These are phyloP conservation scores for Tolypocladium sp. DNA, from an alignment of 2,329 filamentous ascomycete species.

Conservation along the genomic window DNA sequence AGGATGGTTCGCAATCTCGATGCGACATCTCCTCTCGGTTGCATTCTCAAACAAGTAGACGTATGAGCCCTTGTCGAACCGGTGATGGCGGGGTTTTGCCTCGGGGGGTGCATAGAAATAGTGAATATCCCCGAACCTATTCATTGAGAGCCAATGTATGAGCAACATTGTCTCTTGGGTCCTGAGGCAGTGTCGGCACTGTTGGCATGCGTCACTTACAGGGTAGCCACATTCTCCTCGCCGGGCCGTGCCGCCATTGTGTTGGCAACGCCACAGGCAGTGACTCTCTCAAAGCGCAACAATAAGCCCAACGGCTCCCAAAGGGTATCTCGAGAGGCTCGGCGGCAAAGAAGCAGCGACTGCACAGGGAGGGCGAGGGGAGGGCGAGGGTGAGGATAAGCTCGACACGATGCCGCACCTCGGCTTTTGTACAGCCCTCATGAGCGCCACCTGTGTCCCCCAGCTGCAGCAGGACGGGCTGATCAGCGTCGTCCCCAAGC, in stretches of 20 bases:
- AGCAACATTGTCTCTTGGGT: not conserved
- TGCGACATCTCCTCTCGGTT: slow-evolving; percentile 53
- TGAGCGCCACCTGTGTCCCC: not conserved
- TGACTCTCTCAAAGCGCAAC: not conserved
- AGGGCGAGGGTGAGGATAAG: not conserved
- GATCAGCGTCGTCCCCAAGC: not conserved
- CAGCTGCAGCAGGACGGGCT: not conserved
- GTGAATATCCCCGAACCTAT: slow-evolving; percentile 68
- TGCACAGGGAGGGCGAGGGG: not conserved
- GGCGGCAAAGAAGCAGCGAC: not conserved
- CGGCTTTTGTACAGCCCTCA: slow-evolving; percentile 13
- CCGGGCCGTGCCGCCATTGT: slow-evolving; percentile 36
- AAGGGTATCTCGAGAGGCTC: not conserved
- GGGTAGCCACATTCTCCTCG: slow-evolving; percentile 41
- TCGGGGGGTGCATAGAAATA: slow-evolving; percentile 67
- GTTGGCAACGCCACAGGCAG: not conserved
- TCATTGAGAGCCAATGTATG: not conserved
- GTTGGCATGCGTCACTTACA: slow-evolving; percentile 26
- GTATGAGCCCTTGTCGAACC: slow-evolving; percentile 73
- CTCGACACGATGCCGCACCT: not conserved
- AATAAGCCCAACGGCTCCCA: not conserved
- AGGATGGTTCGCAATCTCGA: slow-evolving; percentile 68
- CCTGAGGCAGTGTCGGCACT: not conserved
- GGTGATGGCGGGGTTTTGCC: slow-evolving; percentile 63
- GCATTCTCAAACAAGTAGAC: slow-evolving; percentile 73